Evolutionary conservation across 2,329 filamentous ascomycete species (phyloP), one percentile per base, ranked within the genome.

Genomic region (Cladosporium oxysporum): DNA sequence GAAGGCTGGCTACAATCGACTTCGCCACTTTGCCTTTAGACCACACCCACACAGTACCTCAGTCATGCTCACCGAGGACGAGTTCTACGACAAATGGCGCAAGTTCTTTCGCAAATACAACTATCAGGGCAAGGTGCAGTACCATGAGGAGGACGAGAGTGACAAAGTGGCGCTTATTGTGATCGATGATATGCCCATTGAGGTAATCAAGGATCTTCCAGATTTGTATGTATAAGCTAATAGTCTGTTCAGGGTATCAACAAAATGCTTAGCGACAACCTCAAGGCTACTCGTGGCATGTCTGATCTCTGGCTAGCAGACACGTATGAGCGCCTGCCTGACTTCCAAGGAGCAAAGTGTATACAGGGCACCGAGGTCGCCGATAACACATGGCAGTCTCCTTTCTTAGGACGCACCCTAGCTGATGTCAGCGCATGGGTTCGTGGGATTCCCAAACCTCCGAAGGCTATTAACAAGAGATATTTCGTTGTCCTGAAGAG

Each of bases 141-240:
- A 60, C 26, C 41, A 41, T 50, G 58, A 49, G 37, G 58, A 60
- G 41, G 41, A 60, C 50, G 58, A 49, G 41, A 50, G 58, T 60
- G 58, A 60, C 58, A 60, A 60, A 60, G 58, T 60, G 58, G 58
- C 58, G 58, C 58, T 60, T 60, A 23, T 60, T 60, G 58, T 49
- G 58, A 60, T 60, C 58, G 41, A 60, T 35, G 58, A 60, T 35
- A 60, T 50, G 58, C 41, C 58, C 33, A 33, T 60, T 60, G 58
- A 50, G 41, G 58, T 60, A 21, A 60, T 28, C 2, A 60, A 35
- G 26, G 28, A 60, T 50, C 58, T 49, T 49, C 18, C 37, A 35
- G 23, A 49, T 50, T 23, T 35, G 26, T 60, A 60, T 50, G 41
- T 50, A 35, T 35, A 50, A 60, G 41, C 58, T 50, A 60, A 60